Conservation (phyloP, 2,329 filamentous ascomycete genomes). For the Colletotrichum spinosum region DNA sequence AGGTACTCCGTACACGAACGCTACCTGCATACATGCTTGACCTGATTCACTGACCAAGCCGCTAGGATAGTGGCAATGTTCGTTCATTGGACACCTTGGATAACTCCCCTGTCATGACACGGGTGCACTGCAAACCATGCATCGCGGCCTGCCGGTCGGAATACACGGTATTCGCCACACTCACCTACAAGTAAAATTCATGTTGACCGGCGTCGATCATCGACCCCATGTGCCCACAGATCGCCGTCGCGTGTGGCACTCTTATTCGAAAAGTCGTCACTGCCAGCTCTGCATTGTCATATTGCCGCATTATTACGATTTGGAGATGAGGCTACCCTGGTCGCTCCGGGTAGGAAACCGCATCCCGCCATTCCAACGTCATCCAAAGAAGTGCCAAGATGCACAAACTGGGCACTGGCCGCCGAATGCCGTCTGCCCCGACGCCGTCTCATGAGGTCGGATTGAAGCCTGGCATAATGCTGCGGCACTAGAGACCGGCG, state of each 20-base stretch:
- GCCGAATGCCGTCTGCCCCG: no score
- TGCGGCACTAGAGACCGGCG: no score
- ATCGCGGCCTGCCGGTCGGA: slow-evolving; percentile 19
- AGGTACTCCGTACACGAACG: no score
- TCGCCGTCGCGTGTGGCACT: slow-evolving; percentile 18
- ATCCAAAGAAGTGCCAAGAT: slow-evolving; percentile 9
- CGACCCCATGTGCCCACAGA: slow-evolving; percentile 23
- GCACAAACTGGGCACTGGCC: background rate
- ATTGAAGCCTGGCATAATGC: no score
- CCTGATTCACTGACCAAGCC: no score
- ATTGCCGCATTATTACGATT: slow-evolving; percentile 27
- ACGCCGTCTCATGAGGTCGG: no score
- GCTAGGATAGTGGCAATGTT: no score
- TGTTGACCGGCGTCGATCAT: slow-evolving; percentile 30
- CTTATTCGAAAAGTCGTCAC: slow-evolving; percentile 23
- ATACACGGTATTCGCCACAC: slow-evolving; percentile 18
- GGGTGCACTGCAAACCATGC: slow-evolving; percentile 5
- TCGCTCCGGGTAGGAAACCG: background rate
- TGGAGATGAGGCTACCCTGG: slow-evolving; percentile 23
- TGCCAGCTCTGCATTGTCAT: background rate
- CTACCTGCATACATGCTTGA: no score
- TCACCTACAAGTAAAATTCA: background rate
- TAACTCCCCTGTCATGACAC: background rate
- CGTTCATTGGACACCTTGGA: no score
- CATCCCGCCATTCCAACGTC: background rate